phyloP scores from a whole-genome alignment of 2,329 filamentous ascomycete species.

The Exophiala alcalophila region DNA sequence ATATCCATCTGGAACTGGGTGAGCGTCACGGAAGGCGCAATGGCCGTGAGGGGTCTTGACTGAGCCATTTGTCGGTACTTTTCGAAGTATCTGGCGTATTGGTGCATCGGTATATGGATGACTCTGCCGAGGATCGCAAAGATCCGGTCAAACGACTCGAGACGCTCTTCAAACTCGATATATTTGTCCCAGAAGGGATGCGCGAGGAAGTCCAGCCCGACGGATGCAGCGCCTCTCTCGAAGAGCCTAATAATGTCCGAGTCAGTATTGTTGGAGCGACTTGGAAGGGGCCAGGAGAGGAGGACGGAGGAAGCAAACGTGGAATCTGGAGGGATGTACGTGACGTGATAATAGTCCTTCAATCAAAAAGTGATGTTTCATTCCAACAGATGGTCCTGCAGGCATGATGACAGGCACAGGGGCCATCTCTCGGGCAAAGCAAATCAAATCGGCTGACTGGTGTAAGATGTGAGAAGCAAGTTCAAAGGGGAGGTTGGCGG shows the following conservation, averaged over 20 bases:
- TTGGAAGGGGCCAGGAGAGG: conserved; percentile 35
- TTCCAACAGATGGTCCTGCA: conserved; percentile 17
- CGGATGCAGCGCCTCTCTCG: conserved; percentile 78
- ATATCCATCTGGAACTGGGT: conserved; percentile 69
- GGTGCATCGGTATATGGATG: conserved; percentile 88
- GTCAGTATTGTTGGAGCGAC: conserved; percentile 40
- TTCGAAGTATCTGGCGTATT: conserved; percentile 93
- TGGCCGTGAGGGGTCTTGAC: conserved; percentile 66
- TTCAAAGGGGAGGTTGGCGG: conserved; percentile 31
- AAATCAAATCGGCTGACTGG: conserved; percentile 48
- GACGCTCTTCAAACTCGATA: conserved; percentile 90
- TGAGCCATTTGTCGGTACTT: conserved; percentile 77
- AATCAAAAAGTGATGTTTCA: conserved; percentile 17
- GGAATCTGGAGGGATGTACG: conserved; percentile 38
- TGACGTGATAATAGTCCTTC: conserved; percentile 25
- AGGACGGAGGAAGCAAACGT: conserved; percentile 46
- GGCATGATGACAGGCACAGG: conserved; percentile 16
- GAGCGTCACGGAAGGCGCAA: conserved; percentile 67
- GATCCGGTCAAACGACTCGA: conserved; percentile 79
- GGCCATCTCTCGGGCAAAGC: conserved; percentile 32
- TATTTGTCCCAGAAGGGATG: conserved; percentile 99
- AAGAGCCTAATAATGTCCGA: conserved; percentile 65
- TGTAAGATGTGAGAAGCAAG: conserved; percentile 53
- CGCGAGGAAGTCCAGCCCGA: conserved; percentile 88
- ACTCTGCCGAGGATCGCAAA: conserved; percentile 79